Conservation (phyloP, 164 flowering plant species). For the Piper betle region DNA sequence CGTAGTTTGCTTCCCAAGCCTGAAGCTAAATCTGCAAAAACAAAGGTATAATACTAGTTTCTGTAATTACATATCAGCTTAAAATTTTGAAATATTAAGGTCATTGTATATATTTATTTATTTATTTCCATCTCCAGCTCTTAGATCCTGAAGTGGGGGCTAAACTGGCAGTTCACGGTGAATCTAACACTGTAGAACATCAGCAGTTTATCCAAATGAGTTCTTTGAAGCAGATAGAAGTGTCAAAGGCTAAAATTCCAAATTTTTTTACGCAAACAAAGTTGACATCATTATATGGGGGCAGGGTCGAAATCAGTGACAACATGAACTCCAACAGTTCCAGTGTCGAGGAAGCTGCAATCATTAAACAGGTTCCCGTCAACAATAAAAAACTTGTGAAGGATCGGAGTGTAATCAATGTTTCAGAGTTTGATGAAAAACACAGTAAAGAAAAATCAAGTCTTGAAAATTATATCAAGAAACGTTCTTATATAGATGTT, state of each 20-base stretch:
- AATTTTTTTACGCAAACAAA: conserved; percentile 43
- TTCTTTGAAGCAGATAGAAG: conserved; percentile 21
- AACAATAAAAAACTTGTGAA: conserved; percentile 15
- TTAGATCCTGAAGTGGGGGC: conserved; percentile 1
- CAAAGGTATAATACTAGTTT: conserved; percentile 22
- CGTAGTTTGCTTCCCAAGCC: conserved; percentile 27
- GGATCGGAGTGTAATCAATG: conserved; percentile 11
- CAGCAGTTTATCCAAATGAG: conserved; percentile 19
- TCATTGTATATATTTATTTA: neutral
- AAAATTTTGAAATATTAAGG: neutral
- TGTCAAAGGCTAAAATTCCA: conserved; percentile 21
- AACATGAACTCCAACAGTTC: conserved; percentile 17
- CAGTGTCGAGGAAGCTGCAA: conserved; percentile 33
- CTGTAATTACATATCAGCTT: too few relatives aligned
- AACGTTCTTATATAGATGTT: conserved; percentile 43
- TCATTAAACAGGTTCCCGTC: conserved; percentile 24
- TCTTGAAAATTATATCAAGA: conserved; percentile 25
- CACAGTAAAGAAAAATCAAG: conserved; percentile 19
- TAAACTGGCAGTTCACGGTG: conserved; percentile 5
- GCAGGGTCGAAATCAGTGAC: conserved; percentile 20
- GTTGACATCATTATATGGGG: conserved; percentile 46
- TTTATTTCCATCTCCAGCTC: conserved; percentile 9
- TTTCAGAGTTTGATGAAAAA: conserved; percentile 34
- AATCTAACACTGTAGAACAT: conserved; percentile 2
- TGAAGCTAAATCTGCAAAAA: conserved; percentile 14